Evolutionary conservation across 257 asterid genomes (phyloP), one percentile per base, ranked within the genome.

Genomic region (Nicotiana tomentosiformis): DNA sequence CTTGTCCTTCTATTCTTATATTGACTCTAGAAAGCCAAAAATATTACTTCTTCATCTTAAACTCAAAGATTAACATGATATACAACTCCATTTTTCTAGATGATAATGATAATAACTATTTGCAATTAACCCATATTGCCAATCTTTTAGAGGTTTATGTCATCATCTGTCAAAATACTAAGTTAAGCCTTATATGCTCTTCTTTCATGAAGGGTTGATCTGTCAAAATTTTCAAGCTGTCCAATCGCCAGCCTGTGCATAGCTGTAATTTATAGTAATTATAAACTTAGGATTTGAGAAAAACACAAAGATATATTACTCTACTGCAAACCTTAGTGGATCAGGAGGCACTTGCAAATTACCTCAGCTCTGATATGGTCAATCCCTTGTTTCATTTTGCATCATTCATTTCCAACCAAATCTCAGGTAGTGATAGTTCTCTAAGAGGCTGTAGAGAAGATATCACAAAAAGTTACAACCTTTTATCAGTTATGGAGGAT

Each of bases 311-410:
- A 39, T 39, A 39, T 39, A 35, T n/a, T 69, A 69, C 68, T 49
- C 18, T 64, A 64, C 68, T 26, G 68, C 37, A 10, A 65, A 65
- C 70, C 39, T 29, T 65, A 29, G 70, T 4, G 39, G 70, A 29
- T 65, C 10, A 29, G 43, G 39, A 65, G 37, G 39, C n/a, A 15
- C 43, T 65, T 65, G 83, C 78, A 11, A 9, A 66, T 81, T 57
- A 30, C 65, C 85, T 82, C 64, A 16, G 66, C 30, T 46, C 15
- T 69, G 66, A 77, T 74, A 84, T 80, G 78, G 49, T 62, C 33
- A 57, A 58, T 78, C 62, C 60, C 0, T n/a, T 29, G 16, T 46
- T 35, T 16, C 49, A 14, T 51, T 56, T 16, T 10, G 10, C 80
- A 67, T 78, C 82, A n/a, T 65, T 30, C 30, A 55, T 32, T 35